A percentile compares a stretch with the other conserved stretches of the same genome.
These are phyloP conservation scores for Fusarium oligoseptatum DNA, from an alignment of 2,329 filamentous ascomycete species.

Conservation along the genomic window DNA sequence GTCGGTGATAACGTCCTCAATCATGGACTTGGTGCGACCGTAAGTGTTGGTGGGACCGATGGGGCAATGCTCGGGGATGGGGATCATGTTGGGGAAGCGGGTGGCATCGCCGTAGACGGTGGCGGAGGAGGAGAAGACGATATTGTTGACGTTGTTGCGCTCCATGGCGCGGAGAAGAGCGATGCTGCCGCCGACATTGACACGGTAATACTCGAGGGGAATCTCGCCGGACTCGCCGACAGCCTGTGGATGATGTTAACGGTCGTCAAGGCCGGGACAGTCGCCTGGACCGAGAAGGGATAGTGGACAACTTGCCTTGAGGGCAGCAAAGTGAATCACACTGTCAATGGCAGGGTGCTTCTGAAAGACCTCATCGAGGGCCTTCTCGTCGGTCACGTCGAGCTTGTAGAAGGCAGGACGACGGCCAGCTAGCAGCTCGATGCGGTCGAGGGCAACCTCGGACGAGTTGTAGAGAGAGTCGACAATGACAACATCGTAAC, in stretches of 20 bases:
- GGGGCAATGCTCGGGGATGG: constrained; percentile 96
- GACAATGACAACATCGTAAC: constrained; percentile 95
- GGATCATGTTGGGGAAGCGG: constrained; percentile 97
- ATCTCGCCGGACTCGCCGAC: constrained; percentile 96
- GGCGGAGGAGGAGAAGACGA: constrained; percentile 98
- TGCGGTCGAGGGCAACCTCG: constrained; percentile 90
- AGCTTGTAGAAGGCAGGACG: constrained; percentile 86
- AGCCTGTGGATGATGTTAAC: constrained; percentile 68
- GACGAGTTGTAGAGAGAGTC: constrained; percentile 99
- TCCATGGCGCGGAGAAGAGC: constrained; percentile 88
- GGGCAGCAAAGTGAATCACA: constrained; percentile 97
- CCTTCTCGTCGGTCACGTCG: constrained; percentile 89
- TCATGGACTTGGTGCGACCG: constrained; percentile 93
- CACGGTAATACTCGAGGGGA: constrained; percentile 96
- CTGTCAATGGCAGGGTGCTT: constrained; percentile 95
- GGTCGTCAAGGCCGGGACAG: neutral
- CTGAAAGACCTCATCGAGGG: constrained; percentile 87
- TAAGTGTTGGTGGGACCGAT: constrained; percentile 98
- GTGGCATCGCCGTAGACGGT: constrained; percentile 99
- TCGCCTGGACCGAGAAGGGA: neutral
- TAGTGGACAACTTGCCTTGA: constrained; percentile 75
- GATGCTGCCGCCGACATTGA: constrained; percentile 95
- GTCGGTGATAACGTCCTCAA: constrained; percentile 93
- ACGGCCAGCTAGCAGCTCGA: constrained; percentile 93
- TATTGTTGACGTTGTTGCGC: constrained; percentile 91